Conservation (phyloP, 495 filamentous ascomycete genomes). For the Neurospora pannonica region DNA sequence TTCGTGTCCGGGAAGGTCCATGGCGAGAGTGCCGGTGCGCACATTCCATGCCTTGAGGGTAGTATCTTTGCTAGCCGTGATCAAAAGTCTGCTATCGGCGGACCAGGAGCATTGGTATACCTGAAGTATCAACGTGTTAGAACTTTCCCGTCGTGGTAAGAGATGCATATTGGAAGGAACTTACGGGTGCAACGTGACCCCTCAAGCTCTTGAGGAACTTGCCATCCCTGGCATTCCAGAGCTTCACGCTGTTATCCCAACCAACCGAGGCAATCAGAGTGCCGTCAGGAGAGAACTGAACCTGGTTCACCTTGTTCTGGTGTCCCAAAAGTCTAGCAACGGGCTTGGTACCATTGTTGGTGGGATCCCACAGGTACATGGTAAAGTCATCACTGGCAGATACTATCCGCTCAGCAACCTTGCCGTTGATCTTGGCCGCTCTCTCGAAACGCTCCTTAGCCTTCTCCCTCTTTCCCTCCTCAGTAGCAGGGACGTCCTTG, state of each 20-base stretch:
- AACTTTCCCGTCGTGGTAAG: not conserved
- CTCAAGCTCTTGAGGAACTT: constrained; percentile 78
- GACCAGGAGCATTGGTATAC: constrained; percentile 89
- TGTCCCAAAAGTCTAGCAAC: constrained; percentile 83
- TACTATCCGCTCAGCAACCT: constrained; percentile 76
- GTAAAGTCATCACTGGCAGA: constrained; percentile 85
- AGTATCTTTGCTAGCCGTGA: constrained; percentile 82
- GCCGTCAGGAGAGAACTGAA: constrained; percentile 86
- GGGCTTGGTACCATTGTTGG: constrained; percentile 63
- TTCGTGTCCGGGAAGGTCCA: constrained; percentile 84
- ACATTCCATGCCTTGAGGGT: constrained; percentile 95
- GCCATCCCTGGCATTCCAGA: constrained; percentile 43
- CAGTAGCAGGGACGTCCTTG: constrained; percentile 49
- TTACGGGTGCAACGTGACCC: constrained; percentile 74
- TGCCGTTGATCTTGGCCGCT: constrained; percentile 69
- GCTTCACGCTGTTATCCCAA: constrained; percentile 64
- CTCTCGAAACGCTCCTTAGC: constrained; percentile 81
- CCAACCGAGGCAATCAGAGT: constrained; percentile 73
- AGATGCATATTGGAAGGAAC: not conserved
- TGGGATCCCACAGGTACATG: constrained; percentile 92
- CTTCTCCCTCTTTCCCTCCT: constrained; percentile 62
- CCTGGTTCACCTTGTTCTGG: constrained; percentile 93
- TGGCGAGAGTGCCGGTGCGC: constrained; percentile 67
- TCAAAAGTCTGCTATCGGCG: constrained; percentile 75
- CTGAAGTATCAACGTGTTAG: constrained; percentile 1